Conservation (phyloP, 139 green algal species). For the Micromonas commoda region DNA sequence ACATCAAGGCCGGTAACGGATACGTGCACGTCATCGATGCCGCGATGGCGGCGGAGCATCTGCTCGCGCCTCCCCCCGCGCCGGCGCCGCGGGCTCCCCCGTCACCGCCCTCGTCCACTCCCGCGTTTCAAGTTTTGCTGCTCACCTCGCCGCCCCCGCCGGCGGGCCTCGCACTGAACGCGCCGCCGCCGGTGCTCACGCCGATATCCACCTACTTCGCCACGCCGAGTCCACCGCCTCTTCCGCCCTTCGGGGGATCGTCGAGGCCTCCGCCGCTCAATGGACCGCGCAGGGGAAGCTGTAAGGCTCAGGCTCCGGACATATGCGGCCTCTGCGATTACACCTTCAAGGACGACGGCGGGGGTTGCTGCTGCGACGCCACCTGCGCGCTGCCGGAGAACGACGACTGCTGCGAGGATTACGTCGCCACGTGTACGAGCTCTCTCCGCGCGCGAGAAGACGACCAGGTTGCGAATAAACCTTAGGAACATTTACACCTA, state of each 20-base stretch:
- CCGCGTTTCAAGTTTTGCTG: background rate
- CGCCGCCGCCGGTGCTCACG: background rate
- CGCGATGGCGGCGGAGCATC: background rate
- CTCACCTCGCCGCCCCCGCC: background rate
- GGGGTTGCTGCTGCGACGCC: background rate
- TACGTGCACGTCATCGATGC: background rate
- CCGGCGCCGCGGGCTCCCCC: too few relatives aligned
- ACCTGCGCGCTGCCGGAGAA: background rate
- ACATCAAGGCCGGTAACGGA: background rate
- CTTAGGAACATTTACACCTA: too few relatives aligned
- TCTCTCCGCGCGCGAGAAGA: background rate
- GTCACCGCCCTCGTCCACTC: background rate
- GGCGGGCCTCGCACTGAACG: background rate
- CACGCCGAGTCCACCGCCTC: too few relatives aligned
- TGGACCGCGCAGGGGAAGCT: background rate
- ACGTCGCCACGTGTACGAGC: background rate
- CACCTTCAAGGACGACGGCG: background rate
- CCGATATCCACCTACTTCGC: background rate
- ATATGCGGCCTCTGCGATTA: background rate
- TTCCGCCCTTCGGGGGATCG: too few relatives aligned
- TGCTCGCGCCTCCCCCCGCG: background rate
- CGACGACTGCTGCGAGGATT: background rate
- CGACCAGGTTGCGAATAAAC: too few relatives aligned
- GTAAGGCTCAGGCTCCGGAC: background rate
- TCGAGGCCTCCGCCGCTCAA: background rate